Base-by-base conservation (phyloP, 2,329 filamentous ascomycete genomes). In the Penicillium sp. region DNA sequence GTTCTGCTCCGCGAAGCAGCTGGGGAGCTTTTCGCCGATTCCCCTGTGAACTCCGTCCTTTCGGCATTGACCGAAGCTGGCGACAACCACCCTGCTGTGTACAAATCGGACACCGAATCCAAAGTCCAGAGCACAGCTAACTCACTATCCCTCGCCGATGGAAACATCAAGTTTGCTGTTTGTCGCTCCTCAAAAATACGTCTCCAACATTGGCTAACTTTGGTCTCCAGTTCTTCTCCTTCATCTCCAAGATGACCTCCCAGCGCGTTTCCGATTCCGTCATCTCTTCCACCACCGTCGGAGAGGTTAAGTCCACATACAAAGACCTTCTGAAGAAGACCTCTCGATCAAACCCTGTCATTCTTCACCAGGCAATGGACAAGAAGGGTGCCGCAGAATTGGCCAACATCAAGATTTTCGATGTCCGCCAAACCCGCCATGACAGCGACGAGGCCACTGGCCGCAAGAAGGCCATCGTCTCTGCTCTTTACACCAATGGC, bases 221-320 rank as follows among this genome's bases (percentile, higher is more conserved):
- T 5, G n/a, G 14, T 31, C 21, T 31, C 24, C 62, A 97, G 92
- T 81, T 94, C 61, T 78, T 87, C 66, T 96, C 96, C 77, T 87
- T 91, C 55, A 78, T 92, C 57, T 85, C 88, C 71, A 89, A 94
- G 71, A 80, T 96, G 56, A 92, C 88, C n/a, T 90, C 91, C 57
- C 84, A 86, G 57, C 83, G 85, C 55, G 79, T 96, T 61, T 80
- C 89, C 14, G 93, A 97, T 73, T 79, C 84, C 44, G 81, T 83
- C 62, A 82, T 95, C 57, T 75, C 78, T 47, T 76, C 85, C 57
- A 74, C 72, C 48, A 86, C 81, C 8, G 78, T 85, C 36, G 77
- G 79, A 52, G 72, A 80, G 27, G 72, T 90, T 48, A 72, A 90
- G 10, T 22, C 43, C 18, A 52, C 53, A 16, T 50, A 64, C 22